A percentile compares a stretch with the other conserved stretches of the same genome.
These are phyloP conservation scores for Hymenotorrendiella dingleyae DNA, from an alignment of 2,329 filamentous ascomycete genomes.

Conservation along the genomic window DNA sequence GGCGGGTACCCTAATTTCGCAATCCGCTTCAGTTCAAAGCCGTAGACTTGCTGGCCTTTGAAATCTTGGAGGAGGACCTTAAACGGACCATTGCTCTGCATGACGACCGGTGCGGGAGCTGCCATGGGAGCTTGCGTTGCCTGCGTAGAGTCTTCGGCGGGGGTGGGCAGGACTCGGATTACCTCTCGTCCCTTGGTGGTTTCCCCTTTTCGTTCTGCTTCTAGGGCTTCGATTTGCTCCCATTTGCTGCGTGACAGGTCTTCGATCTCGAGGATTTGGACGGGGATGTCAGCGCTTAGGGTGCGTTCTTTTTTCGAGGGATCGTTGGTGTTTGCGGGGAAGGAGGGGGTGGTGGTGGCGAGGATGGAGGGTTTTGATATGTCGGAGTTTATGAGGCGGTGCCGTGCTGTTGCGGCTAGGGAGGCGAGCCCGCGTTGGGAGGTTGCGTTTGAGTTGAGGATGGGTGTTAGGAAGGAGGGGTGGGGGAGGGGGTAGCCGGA, in stretches of 20 bases:
- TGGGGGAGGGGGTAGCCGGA: conserved; percentile 15
- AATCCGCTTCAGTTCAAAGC: conserved; percentile 64
- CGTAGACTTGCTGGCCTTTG: conserved; percentile 62
- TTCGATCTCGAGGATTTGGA: conserved; percentile 82
- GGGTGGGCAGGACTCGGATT: conserved; percentile 59
- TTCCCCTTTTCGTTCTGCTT: conserved; percentile 68
- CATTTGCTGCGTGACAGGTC: conserved; percentile 75
- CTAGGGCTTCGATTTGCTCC: conserved; percentile 81
- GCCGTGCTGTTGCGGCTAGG: conserved; percentile 71
- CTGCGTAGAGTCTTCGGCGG: conserved; percentile 24
- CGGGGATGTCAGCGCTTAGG: conserved; percentile 57
- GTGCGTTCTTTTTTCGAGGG: conserved; percentile 47
- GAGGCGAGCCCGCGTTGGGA: conserved; percentile 53
- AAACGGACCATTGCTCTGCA: conserved; percentile 51
- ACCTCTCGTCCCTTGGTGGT: conserved; percentile 73
- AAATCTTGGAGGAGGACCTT: conserved; percentile 79
- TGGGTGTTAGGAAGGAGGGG: conserved; percentile 19
- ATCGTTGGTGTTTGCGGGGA: conserved; percentile 54
- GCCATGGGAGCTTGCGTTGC: conserved; percentile 26
- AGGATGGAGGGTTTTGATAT: conserved; percentile 56
- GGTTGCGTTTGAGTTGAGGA: conserved; percentile 27
- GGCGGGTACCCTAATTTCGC: conserved; percentile 52
- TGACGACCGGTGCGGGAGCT: not conserved
- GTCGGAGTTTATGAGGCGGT: conserved; percentile 74
- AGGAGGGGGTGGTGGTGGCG: conserved; percentile 37